A percentile compares a stretch with the other conserved stretches of the same genome.
These are phyloP conservation scores for Emmonsiellopsis sp. DNA, from an alignment of 2,329 filamentous ascomycete species.

Conservation along the genomic window DNA sequence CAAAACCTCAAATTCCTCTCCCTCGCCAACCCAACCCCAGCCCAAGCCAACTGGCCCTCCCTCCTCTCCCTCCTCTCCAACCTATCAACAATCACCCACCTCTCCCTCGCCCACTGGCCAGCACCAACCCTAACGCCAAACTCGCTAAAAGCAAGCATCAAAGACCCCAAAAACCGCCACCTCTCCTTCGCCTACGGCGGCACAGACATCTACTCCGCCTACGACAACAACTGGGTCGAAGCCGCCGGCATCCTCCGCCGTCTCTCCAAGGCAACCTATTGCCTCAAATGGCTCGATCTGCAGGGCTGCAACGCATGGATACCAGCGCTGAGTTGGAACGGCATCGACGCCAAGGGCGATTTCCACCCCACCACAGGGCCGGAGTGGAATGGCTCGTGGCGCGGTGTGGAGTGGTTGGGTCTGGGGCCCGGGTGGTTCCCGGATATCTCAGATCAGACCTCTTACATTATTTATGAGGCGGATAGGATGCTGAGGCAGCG, in stretches of 20 bases:
- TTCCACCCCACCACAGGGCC: slow-evolving; percentile 20
- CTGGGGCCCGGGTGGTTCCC: slow-evolving; percentile 36
- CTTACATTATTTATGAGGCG: neutral
- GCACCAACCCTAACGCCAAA: slow-evolving; percentile 49
- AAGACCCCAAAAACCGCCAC: slow-evolving; percentile 29
- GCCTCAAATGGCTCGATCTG: slow-evolving; percentile 53
- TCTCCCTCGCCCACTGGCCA: slow-evolving; percentile 56
- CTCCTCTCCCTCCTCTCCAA: slow-evolving; percentile 46
- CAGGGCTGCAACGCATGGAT: slow-evolving; percentile 52
- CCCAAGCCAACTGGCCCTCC: slow-evolving; percentile 44
- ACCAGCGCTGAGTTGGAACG: slow-evolving; percentile 41
- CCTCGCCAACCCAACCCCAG: slow-evolving; percentile 41
- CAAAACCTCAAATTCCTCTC: slow-evolving; percentile 49
- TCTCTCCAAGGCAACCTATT: slow-evolving; percentile 47
- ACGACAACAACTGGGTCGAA: slow-evolving; percentile 49
- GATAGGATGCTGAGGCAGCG: neutral
- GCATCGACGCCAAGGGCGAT: slow-evolving; percentile 20
- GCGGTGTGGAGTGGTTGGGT: slow-evolving; percentile 34
- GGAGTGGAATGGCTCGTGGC: slow-evolving; percentile 40
- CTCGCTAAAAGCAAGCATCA: slow-evolving; percentile 37
- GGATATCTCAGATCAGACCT: neutral
- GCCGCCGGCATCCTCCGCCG: slow-evolving; percentile 48
- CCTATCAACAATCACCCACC: slow-evolving; percentile 49
- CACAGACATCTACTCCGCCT: slow-evolving; percentile 43
- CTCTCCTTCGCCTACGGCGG: slow-evolving; percentile 41